Evolutionary conservation across 192 early-diverging fungal species (phyloP).

Genomic region (Funneliformis geosporum): DNA sequence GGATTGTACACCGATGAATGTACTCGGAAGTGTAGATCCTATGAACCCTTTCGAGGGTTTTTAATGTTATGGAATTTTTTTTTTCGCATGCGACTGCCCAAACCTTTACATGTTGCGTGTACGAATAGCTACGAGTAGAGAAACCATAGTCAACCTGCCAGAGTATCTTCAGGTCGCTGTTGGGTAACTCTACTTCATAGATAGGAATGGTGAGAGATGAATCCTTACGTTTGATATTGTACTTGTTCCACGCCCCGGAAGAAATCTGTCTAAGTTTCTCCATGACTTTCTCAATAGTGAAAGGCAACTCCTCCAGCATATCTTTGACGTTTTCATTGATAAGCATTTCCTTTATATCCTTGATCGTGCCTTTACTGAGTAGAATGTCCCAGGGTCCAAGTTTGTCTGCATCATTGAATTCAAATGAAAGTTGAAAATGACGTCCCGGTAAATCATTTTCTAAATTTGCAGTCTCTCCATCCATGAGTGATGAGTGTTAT

Average conservation of each 20-base stretch:
- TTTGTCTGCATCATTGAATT: conserved; percentile 9
- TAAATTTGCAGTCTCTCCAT: not conserved
- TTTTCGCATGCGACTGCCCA: not conserved
- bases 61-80: not conserved
- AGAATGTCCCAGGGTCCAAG: conserved; percentile 12
- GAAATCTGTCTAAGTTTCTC: not conserved
- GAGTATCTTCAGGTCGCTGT: not conserved
- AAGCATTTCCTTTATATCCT: no score
- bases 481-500: not conserved
- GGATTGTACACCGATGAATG: not conserved
- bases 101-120: conserved; percentile 11
- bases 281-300: not conserved
- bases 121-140: not conserved
- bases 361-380: not conserved
- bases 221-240: not conserved
- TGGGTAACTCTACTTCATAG: not conserved
- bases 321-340: not conserved
- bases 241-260: not conserved
- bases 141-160: conserved; percentile 24
- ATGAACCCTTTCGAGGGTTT: not conserved
- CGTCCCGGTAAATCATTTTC: not conserved
- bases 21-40: not conserved
- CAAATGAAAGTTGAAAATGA: conserved; percentile 20
- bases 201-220: not conserved
- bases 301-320: not conserved